These are phyloP conservation scores for Fistulinella prunicolor DNA, from an alignment of 768 basidiomycete species.

Conservation along the genomic window DNA sequence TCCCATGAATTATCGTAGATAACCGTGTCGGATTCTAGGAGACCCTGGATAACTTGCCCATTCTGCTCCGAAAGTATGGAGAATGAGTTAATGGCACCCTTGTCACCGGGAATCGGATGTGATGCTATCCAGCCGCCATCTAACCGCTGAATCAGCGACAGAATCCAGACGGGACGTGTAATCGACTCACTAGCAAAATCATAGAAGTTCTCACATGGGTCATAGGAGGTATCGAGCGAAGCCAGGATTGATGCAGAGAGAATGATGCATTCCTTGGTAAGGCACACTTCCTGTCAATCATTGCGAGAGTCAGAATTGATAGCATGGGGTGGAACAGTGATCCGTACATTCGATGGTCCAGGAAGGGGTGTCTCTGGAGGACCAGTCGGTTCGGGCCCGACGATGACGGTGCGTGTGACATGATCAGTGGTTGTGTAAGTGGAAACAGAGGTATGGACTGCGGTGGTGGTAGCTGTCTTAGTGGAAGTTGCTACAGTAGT, in stretches of 20 bases:
- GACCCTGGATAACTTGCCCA: conserved; percentile 68
- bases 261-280: conserved; percentile 75
- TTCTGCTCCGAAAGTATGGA: conserved; percentile 71
- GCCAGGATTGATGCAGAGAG: conserved; percentile 81
- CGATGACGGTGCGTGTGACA: conserved; percentile 40
- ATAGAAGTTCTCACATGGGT: conserved; percentile 97
- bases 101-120: conserved; percentile 86
- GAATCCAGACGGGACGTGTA: neutral
- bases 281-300: conserved; percentile 56
- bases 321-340: neutral
- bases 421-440: conserved; percentile 39
- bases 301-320: conserved; percentile 4
- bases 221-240: conserved; percentile 73
- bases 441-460: conserved; percentile 35
- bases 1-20: conserved; percentile 45
- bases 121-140: conserved; percentile 85
- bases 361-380: conserved; percentile 56
- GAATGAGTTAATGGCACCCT: conserved; percentile 70
- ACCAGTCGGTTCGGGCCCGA: conserved; percentile 38
- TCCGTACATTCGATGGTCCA: conserved; percentile 49
- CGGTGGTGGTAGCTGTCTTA: conserved; percentile 36
- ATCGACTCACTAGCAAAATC: conserved; percentile 77
- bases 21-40: conserved; percentile 52
- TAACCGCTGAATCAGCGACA: conserved; percentile 28
- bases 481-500: conserved; percentile 43